These are phyloP conservation scores for Brassica hybrid DNA, from an alignment of 441 rosid genomes.

Conservation along the genomic window DNA sequence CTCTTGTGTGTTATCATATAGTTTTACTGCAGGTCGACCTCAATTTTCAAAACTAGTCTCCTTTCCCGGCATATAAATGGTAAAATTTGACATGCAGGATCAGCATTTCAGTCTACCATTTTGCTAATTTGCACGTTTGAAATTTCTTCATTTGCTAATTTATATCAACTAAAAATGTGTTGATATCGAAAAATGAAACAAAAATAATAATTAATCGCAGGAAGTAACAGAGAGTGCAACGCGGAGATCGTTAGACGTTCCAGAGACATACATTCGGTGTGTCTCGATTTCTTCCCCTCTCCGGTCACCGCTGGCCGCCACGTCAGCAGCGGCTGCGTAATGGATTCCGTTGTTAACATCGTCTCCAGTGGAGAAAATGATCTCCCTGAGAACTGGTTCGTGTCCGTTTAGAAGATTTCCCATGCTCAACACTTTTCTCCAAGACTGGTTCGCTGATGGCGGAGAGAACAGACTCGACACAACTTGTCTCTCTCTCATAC, in stretches of 20 bases:
- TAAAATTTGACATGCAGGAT: neutral
- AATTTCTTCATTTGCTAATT: constrained; percentile 18
- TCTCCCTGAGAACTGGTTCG: constrained; percentile 88
- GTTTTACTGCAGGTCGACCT: neutral
- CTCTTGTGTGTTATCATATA: neutral
- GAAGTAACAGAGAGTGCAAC: constrained; percentile 92
- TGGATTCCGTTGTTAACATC: constrained; percentile 56
- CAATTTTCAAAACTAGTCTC: neutral
- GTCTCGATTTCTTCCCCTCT: constrained; percentile 72
- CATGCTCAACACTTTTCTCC: constrained; percentile 98
- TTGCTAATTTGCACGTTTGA: neutral
- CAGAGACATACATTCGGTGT: constrained; percentile 87
- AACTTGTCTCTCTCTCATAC: constrained; percentile 58
- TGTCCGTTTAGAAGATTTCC: constrained; percentile 98
- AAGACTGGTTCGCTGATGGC: constrained; percentile 84
- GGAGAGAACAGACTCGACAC: constrained; percentile 74
- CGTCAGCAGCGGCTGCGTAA: constrained; percentile 53
- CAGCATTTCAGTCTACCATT: neutral
- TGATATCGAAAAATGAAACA: constrained; percentile 1
- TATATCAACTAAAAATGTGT: constrained; percentile 11
- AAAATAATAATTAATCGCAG: constrained; percentile 57
- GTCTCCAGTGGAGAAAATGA: constrained; percentile 72
- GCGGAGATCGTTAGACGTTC: constrained; percentile 96
- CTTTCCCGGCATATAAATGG: neutral
- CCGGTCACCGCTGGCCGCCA: constrained; percentile 37